phyloP scores from a whole-genome alignment of 2,329 filamentous ascomycete genomes.

The Fusarium acutatum region DNA sequence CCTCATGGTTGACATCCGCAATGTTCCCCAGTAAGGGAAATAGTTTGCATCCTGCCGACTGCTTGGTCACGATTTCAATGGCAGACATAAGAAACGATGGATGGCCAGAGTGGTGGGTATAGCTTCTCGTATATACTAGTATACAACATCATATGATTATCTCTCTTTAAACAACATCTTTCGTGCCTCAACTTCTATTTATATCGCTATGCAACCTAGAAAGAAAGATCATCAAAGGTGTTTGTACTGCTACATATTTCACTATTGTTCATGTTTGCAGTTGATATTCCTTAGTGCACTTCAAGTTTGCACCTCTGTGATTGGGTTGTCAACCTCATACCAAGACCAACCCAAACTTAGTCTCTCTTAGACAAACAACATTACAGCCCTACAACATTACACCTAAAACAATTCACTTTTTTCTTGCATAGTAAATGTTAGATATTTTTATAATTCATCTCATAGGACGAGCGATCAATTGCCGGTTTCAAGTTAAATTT shows the following conservation, averaged over 20 bases:
- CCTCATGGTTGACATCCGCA: conserved; percentile 16
- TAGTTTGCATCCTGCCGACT: too few relatives aligned
- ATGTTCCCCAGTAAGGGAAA: not conserved
- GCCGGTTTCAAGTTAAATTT: conserved; percentile 8
- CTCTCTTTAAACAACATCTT: not conserved
- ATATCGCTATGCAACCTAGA: accelerated
- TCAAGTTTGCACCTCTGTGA: not conserved
- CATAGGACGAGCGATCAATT: conserved; percentile 7
- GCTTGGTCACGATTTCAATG: too few relatives aligned
- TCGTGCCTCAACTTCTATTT: accelerated
- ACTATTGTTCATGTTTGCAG: not conserved
- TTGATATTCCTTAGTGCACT: not conserved
- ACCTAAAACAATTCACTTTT: not conserved
- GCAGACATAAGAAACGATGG: too few relatives aligned
- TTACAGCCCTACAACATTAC: not conserved
- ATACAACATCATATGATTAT: not conserved
- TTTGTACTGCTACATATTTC: not conserved
- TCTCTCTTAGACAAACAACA: not conserved
- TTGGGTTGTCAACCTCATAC: not conserved
- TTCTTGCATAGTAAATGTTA: not conserved
- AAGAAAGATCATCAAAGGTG: accelerated
- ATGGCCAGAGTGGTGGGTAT: too few relatives aligned
- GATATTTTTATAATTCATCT: not conserved
- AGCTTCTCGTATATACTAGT: not conserved
- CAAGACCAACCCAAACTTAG: not conserved